phyloP scores from a whole-genome alignment of 2,329 filamentous ascomycete species.

The Fusarium graminum region DNA sequence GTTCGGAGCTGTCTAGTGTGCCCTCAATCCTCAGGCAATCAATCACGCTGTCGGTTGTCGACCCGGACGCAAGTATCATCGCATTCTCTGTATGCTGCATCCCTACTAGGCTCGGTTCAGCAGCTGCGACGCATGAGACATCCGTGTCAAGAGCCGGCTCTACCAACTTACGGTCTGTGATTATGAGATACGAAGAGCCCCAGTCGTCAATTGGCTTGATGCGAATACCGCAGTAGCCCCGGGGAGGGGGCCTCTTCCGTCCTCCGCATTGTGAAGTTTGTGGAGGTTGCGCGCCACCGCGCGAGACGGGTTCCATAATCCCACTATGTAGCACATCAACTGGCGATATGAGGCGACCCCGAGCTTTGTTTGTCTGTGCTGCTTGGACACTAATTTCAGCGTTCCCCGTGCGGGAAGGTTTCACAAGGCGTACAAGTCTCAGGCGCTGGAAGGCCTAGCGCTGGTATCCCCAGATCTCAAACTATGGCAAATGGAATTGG shows the following conservation, averaged over 20 bases:
- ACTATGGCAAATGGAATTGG: too few relatives aligned
- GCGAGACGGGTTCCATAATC: background rate
- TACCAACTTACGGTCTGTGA: background rate
- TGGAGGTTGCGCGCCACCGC: background rate
- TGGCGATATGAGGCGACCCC: background rate
- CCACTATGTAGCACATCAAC: background rate
- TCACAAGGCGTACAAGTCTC: background rate
- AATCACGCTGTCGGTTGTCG: background rate
- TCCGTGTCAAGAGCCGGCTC: background rate
- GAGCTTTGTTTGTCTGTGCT: background rate
- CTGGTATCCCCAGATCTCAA: too few relatives aligned
- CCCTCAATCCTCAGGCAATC: constrained; percentile 6
- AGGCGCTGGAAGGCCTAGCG: too few relatives aligned
- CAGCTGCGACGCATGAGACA: background rate
- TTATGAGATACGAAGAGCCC: too few relatives aligned
- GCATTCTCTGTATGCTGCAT: background rate
- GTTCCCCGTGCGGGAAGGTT: background rate
- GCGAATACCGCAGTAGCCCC: background rate
- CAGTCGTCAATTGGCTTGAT: too few relatives aligned
- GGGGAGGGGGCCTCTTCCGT: background rate
- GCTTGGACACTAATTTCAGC: background rate
- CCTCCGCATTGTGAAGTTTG: background rate
- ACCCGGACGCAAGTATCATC: background rate
- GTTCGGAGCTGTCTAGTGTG: background rate
- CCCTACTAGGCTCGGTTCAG: background rate